Conservation (phyloP, 2,329 filamentous ascomycete species). For the Coleophoma crateriformis region DNA sequence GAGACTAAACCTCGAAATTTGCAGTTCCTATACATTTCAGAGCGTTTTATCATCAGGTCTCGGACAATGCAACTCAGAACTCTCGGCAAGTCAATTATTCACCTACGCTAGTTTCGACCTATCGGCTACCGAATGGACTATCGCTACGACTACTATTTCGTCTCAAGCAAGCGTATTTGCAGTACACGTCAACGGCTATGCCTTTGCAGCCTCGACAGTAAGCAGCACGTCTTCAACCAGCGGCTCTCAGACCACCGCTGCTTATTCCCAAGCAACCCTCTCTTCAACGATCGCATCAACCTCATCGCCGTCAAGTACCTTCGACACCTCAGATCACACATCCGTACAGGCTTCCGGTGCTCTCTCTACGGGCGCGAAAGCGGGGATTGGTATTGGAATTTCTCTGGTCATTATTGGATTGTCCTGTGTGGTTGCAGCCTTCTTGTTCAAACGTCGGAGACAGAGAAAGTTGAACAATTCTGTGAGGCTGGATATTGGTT, state of each 20-base stretch:
- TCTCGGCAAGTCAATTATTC: constrained; percentile 1
- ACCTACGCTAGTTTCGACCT: constrained; percentile 1
- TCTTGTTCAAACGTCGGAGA: background rate
- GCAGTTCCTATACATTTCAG: constrained; percentile 3
- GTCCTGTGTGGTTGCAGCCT: background rate
- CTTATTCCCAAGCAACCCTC: background rate
- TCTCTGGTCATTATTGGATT: background rate
- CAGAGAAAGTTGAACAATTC: background rate
- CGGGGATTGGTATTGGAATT: background rate
- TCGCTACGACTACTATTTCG: constrained; percentile 1
- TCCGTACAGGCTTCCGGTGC: background rate
- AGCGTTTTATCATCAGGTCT: background rate
- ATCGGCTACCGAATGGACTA: background rate
- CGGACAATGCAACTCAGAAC: constrained; percentile 3
- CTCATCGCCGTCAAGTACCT: background rate
- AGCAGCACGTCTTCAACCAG: background rate
- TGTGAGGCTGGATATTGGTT: background rate
- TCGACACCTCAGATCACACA: background rate
- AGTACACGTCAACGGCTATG: constrained; percentile 5
- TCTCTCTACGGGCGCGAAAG: constrained; percentile 1
- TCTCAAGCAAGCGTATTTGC: background rate
- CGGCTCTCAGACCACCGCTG: background rate
- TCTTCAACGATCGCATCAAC: background rate
- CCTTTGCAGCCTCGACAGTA: constrained; percentile 2
- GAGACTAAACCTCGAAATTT: background rate